Evolutionary conservation across 1,139 yeast species (phyloP), one percentile per base, ranked within the genome.

Genomic region (Geotrichum klebahnii): DNA sequence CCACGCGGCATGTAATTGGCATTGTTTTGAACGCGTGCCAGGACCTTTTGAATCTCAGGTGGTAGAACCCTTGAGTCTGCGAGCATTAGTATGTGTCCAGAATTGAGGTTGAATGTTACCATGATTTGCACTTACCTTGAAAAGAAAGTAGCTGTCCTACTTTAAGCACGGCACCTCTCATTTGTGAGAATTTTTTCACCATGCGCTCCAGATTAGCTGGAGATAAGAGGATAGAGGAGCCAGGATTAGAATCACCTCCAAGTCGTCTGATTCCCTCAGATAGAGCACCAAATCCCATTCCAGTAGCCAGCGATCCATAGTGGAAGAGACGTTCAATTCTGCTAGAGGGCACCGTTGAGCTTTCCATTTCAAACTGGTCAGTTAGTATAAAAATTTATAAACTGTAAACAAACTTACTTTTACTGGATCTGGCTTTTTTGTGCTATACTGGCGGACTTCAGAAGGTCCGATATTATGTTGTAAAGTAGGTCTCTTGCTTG

Each of bases 91-190:
- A 32, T 3, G 16, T 33, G 38, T 35, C 22, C 19, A 26, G 26
- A 8, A 9, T 28, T 12, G 31, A 8, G 8, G 8, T 28, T 28
- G 10, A 8, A 28, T 28, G 31, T 9, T 28, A 28, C 8, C 12
- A 28, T 12, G 12, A 28, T 8, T 28, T 28, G 12, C 33, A 29
- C 33, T 5, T 4, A 37, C 41, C 97, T 68, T 92, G 98, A 67
- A 92, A 90, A 1, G 97, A 87, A 67, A 94, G 72, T 82, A 92
- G 80, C 69, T 92, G 99, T 14, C 98, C 99, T 48, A 92, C 78
- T 64, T 92, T 92, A 61, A 92, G 75, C 2, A 98, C 98, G 2
- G 98, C 98, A 12, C 99, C 99, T 64, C 99, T 78, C 98, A 92
- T 94, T 63, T 86, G 82, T 47, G 94, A 81, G 61, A 92, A 80